Conservation (phyloP, 2,329 filamentous ascomycete genomes). For the Fusarium tjaetaba region DNA sequence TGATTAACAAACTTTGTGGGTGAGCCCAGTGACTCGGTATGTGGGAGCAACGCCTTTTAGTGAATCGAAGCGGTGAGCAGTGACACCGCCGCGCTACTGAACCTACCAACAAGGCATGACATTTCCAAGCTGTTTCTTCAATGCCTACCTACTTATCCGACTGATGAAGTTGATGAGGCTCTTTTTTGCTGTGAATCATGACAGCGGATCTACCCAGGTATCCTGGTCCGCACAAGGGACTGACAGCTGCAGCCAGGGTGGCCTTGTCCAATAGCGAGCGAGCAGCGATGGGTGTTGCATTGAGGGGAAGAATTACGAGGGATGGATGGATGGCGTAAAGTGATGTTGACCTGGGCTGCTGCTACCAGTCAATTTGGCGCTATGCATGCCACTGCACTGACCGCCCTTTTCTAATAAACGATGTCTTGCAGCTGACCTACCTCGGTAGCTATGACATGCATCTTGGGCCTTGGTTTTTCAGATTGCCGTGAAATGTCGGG, state of each 20-base stretch:
- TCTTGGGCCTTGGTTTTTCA: background rate
- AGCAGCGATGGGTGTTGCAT: slow-evolving; percentile 15
- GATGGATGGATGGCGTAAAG: slow-evolving; percentile 11
- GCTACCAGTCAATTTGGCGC: background rate
- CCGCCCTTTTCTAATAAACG: background rate
- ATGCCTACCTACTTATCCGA: background rate
- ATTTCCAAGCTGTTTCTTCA: background rate
- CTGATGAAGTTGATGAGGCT: slow-evolving; percentile 30
- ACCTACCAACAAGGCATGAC: background rate
- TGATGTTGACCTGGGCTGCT: background rate
- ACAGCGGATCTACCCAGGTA: slow-evolving; percentile 43
- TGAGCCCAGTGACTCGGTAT: slow-evolving; percentile 36
- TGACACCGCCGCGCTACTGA: background rate
- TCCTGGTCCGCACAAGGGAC: slow-evolving; percentile 15
- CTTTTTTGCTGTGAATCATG: slow-evolving; percentile 27
- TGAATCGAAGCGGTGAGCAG: slow-evolving; percentile 13
- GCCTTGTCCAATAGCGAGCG: slow-evolving; percentile 20
- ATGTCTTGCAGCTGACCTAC: background rate
- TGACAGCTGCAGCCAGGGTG: slow-evolving; percentile 34
- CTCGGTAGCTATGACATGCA: background rate
- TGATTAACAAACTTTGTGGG: slow-evolving; percentile 32
- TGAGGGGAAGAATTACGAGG: slow-evolving; percentile 4
- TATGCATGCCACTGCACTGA: slow-evolving; percentile 1
- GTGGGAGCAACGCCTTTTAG: slow-evolving; percentile 12
- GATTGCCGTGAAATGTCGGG: background rate